Base-by-base conservation (phyloP, 2,329 filamentous ascomycete genomes). In the Chaetomiaceae sp. region DNA sequence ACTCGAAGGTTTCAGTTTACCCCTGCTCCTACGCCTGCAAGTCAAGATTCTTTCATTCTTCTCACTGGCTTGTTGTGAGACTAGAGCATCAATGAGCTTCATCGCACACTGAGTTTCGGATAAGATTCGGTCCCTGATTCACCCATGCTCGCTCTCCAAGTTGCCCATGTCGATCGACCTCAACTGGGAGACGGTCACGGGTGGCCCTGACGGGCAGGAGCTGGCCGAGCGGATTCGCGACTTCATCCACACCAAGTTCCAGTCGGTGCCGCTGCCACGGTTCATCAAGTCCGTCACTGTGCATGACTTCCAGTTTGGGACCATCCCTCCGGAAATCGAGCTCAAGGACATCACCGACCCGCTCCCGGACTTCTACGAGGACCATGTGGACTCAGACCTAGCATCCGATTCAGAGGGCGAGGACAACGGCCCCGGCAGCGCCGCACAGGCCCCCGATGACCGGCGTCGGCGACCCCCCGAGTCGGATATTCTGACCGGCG, bases 271-370 rank as follows among this genome's bases (percentile, higher is more conserved):
- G 23, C 80, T 99, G 43, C 94, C 94, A 55, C 88, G 91, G 65
- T 96, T 99, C 79, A 96, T 99, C 72, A 91, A 94, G 66, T 94
- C 91, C 23, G 94, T 99, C 63, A 87, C 90, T 51, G 91, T 96
- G 37, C 91, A 96, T 69, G 86, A 89, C 57, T 99, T 99, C 72
- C 86, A 92, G 59, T 96, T 99, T 69, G 94, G 94, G 44, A 83
- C 78, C 25, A 84, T 92, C 46, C 79, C 88, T 36, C 94, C 94
- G 1, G 82, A 88, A 62, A 81, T 99, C 38, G 90, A 95, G 67
- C 85, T 99, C 65, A 97, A 96, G 72, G 94, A 97, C 69, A 91
- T 99, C 57, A 95, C 92, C 63, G 91, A 99, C 68, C 94, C 94
- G 2, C 80, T 97, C 54, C 86, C 91, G 0, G 94, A 99, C 65